Conservation (phyloP, 1,284 basidiomycete species). For the Marasmius fiardii region DNA sequence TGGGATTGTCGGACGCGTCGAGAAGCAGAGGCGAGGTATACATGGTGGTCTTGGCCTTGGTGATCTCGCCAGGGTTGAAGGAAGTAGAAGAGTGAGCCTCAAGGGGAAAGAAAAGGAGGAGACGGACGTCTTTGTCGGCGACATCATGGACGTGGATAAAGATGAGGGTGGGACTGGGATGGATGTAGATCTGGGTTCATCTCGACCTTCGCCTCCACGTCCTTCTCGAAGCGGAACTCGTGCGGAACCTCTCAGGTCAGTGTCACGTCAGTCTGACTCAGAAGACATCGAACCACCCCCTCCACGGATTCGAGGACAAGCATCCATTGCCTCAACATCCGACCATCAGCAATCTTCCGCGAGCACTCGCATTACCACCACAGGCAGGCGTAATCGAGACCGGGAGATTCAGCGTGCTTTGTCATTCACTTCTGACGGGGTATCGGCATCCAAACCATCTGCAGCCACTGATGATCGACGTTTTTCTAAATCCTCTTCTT, state of each 20-base stretch:
- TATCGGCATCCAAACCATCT: background rate
- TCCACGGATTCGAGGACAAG: too few relatives aligned
- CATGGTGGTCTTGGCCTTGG: background rate
- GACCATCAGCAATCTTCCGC: background rate
- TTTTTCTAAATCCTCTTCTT: background rate
- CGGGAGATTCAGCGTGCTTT: background rate
- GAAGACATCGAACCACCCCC: too few relatives aligned
- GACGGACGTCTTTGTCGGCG: background rate
- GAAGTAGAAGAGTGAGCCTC: background rate
- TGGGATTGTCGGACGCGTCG: background rate
- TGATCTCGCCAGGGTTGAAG: background rate
- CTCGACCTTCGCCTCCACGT: background rate
- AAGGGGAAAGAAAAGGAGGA: background rate
- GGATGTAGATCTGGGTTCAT: background rate
- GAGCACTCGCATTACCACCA: background rate
- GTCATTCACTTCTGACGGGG: background rate
- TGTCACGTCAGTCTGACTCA: background rate
- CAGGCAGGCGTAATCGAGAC: background rate
- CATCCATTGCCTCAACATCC: background rate
- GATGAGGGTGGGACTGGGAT: background rate
- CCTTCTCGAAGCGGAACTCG: background rate
- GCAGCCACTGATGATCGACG: background rate
- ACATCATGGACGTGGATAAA: background rate
- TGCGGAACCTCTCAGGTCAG: background rate
- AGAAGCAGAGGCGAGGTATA: background rate